Percentiles rank a stretch among this genome's conserved stretches.
phyloP scores from a whole-genome alignment of 73 alveolate species.

The Paramecium sonneborni region DNA sequence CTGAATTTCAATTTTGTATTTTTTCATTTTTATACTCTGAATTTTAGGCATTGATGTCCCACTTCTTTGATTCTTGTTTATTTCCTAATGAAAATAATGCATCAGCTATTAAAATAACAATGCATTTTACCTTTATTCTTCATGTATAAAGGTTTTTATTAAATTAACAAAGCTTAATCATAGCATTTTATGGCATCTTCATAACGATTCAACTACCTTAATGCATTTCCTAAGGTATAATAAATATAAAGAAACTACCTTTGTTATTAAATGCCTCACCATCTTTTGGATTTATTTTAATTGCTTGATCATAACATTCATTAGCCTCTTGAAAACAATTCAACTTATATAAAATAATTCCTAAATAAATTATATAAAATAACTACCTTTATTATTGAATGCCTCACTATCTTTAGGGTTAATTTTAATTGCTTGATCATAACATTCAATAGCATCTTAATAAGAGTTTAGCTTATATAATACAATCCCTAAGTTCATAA shows the following conservation, averaged over 20 bases:
- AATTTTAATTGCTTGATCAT: neutral
- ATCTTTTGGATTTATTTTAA: neutral
- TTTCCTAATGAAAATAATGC: neutral
- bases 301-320: neutral
- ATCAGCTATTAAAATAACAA: neutral
- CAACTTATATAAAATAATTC: neutral
- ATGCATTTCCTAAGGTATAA: neutral
- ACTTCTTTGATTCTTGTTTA: neutral
- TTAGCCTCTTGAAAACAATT: neutral
- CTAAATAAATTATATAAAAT: neutral
- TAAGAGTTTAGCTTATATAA: too few species aligned
- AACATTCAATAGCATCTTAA: neutral
- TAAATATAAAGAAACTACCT: neutral
- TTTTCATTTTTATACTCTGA: neutral
- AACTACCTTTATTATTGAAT: neutral
- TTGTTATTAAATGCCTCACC: neutral
- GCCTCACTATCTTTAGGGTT: neutral
- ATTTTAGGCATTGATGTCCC: neutral
- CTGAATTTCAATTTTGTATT: too few species aligned
- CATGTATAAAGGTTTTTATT: neutral
- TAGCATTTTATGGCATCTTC: neutral
- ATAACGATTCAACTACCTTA: too few species aligned
- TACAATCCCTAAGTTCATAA: too few species aligned
- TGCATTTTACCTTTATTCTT: neutral
- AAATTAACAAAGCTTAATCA: neutral